Percentiles rank a stretch among this genome's conserved stretches.
These are phyloP conservation scores for Colletotrichum sp. DNA, from an alignment of 2,329 filamentous ascomycete genomes.

Conservation along the genomic window DNA sequence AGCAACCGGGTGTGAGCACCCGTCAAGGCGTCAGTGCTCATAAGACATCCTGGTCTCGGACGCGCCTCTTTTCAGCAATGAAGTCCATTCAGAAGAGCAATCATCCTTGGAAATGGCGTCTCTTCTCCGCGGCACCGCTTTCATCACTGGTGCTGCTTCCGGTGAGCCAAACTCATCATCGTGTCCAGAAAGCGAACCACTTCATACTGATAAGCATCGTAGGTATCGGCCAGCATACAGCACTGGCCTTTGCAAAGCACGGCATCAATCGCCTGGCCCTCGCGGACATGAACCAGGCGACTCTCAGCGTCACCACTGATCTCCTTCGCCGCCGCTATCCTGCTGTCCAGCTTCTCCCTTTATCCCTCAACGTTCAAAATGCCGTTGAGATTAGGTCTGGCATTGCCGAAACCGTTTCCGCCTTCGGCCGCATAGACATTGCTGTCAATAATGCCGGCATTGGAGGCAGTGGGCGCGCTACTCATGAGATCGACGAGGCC, in stretches of 20 bases:
- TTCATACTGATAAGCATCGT: not conserved
- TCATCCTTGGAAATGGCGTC: conserved; percentile 32
- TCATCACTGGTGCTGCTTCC: conserved; percentile 52
- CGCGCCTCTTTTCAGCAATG: not conserved
- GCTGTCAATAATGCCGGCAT: conserved; percentile 62
- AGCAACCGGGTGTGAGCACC: not conserved
- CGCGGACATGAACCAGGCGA: conserved; percentile 44
- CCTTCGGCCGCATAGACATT: conserved; percentile 59
- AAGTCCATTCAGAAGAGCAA: not conserved
- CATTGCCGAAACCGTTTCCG: conserved; percentile 41
- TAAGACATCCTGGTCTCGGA: not conserved
- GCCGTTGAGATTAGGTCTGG: conserved; percentile 45
- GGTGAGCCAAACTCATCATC: conserved; percentile 31
- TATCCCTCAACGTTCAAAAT: conserved; percentile 51
- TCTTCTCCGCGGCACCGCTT: conserved; percentile 48
- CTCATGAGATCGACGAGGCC: conserved; percentile 47
- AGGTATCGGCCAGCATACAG: conserved; percentile 54
- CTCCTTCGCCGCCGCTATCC: conserved; percentile 41
- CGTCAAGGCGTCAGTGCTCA: not conserved
- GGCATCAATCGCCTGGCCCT: conserved; percentile 51
- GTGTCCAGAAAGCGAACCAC: not conserved
- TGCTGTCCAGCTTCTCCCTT: conserved; percentile 39
- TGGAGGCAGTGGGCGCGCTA: conserved; percentile 41
- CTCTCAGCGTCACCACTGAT: conserved; percentile 32
- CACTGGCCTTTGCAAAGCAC: conserved; percentile 50